phyloP scores from a whole-genome alignment of 257 asterid genomes.

The Solanum clarkiae region DNA sequence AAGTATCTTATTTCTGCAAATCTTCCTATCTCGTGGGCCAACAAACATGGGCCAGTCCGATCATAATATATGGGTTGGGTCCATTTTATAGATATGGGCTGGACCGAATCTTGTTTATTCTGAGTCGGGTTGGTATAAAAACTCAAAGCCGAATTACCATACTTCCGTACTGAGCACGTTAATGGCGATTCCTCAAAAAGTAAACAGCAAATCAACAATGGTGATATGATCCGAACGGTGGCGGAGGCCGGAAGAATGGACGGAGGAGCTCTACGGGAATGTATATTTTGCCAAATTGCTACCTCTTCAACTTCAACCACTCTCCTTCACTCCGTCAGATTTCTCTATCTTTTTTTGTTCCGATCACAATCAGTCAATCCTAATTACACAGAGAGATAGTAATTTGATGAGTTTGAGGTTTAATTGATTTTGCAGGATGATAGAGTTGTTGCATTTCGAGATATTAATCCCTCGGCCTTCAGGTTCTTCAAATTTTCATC shows the following conservation, averaged over 20 bases:
- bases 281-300: slow-evolving; percentile 74
- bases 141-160: not conserved
- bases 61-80: not conserved
- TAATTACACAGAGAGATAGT: too few relatives aligned
- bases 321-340: slow-evolving; percentile 53
- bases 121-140: not conserved
- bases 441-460: slow-evolving; percentile 62
- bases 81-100: not conserved
- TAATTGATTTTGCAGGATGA: slow-evolving; percentile 42
- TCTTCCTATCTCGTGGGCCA: not conserved
- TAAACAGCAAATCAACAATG: not conserved
- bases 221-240: not conserved
- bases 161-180: not conserved
- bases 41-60: not conserved
- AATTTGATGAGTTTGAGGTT: not conserved
- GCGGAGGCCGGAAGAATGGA: not conserved
- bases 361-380: not conserved
- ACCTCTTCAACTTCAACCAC: slow-evolving; percentile 38
- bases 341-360: not conserved
- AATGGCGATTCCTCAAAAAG: not conserved
- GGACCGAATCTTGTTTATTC: not conserved
- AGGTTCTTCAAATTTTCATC: slow-evolving; percentile 23
- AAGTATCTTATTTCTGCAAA: not conserved
- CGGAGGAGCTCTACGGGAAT: not conserved
- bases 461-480: slow-evolving; percentile 68